Evolutionary conservation across 345 rosid species (phyloP), one percentile per base, ranked within the genome.

Genomic region (Bretschneidera sinensis): DNA sequence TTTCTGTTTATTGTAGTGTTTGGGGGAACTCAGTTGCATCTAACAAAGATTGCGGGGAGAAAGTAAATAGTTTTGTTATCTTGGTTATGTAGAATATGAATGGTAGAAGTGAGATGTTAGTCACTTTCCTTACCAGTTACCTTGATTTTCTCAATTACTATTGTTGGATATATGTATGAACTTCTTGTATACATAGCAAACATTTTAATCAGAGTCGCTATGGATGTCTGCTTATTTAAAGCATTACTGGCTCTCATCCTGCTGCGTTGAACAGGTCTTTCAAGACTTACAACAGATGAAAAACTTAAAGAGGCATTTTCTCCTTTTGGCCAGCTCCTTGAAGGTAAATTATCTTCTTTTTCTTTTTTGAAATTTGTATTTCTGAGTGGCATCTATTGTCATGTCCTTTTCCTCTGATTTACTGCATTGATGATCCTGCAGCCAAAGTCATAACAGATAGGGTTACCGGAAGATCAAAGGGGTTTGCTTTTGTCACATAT

Each of bases 231-330:
- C 45, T 4, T 39, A 14, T 39, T 14, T 39, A 5, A 39, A 39
- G 45, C 16, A 4, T 7, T 1, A 39, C 45, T 39, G 15, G 2
- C 2, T 39, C 45, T 11, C 21, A 13, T 48, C 9, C n/a, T 68
- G 60, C 15, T 65, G 54, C 9, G 17, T 63, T 68, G 31, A 53
- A 58, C 79, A 89, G 96, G 97, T 39, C 84, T 90, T 17, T 81
- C 89, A 0, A 83, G 95, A 75, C 68, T 72, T 53, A 85, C 97
- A 22, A 82, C 92, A 18, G 90, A 83, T 67, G 84, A 85, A 17
- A 90, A 87, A 77, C 82, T 90, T 43, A 71, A 69, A 43, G 88
- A 85, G 59, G 92, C 97, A 61, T 90, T 90, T 78, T 59, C 87
- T 63, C 67, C 85, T 58, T 90, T 83, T 62, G 97, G 97, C 18